Percentiles rank a stretch among this genome's conserved stretches.
Evolutionary conservation across 192 early-diverging fungal species (phyloP).

Genomic region (Coemansia sp.): DNA sequence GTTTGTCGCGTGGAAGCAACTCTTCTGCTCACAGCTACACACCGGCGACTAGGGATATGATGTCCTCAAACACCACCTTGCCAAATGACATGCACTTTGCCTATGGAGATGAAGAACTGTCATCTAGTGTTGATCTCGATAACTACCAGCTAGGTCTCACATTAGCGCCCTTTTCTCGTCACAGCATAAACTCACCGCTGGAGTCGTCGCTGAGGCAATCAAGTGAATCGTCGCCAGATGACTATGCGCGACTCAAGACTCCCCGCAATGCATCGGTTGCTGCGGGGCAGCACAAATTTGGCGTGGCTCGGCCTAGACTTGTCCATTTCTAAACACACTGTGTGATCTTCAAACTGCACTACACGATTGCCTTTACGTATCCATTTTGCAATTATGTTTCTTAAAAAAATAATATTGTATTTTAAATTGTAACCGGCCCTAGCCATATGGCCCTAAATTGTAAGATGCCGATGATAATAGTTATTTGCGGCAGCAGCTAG

Average conservation of each 20-base stretch:
- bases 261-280: constrained; percentile 3
- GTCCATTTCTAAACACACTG: constrained; percentile 8
- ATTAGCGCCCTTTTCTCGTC: neutral
- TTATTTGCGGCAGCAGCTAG: neutral
- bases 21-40: constrained; percentile 14
- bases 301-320: constrained; percentile 26
- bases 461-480: neutral
- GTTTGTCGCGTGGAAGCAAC: constrained; percentile 45
- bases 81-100: neutral
- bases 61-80: neutral
- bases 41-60: neutral
- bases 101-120: neutral
- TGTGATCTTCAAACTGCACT: neutral
- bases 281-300: constrained; percentile 23
- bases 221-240: neutral
- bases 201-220: neutral
- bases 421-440: neutral
- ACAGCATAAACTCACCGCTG: neutral
- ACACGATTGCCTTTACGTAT: neutral
- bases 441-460: neutral
- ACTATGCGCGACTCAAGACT: neutral
- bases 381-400: neutral
- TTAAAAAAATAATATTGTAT: neutral
- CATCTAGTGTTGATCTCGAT: neutral
- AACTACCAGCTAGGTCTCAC: constrained; percentile 1